These are phyloP conservation scores for Lactarius akahatsu DNA, from an alignment of 768 basidiomycete species.

Conservation along the genomic window DNA sequence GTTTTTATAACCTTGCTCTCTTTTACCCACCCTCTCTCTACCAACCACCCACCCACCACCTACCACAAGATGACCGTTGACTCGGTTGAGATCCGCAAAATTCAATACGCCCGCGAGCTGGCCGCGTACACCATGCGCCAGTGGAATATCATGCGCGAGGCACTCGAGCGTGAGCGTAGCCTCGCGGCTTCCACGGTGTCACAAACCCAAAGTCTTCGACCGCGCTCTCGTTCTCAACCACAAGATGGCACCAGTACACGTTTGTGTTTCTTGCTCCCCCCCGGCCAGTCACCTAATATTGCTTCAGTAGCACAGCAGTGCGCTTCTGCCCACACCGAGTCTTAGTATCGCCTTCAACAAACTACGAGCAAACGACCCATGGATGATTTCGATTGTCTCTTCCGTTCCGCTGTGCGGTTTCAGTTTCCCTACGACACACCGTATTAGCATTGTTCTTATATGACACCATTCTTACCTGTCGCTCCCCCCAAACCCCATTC, in stretches of 20 bases:
- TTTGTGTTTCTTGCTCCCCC: too few relatives aligned
- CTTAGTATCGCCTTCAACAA: neutral
- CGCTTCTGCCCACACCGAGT: neutral
- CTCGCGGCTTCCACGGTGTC: neutral
- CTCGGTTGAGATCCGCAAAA: constrained; percentile 35
- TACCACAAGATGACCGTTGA: constrained; percentile 20
- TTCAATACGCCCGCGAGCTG: constrained; percentile 40
- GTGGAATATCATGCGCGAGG: constrained; percentile 37
- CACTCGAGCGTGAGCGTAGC: constrained; percentile 29
- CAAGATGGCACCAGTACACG: constrained; percentile 1
- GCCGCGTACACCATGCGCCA: constrained; percentile 43
- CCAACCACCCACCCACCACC: neutral
- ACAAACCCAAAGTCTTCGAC: neutral
- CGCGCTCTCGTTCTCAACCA: neutral
- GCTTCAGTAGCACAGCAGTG: neutral
- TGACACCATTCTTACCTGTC: neutral
- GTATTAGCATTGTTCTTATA: neutral
- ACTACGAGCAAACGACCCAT: neutral
- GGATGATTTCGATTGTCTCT: neutral
- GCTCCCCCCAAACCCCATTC: neutral
- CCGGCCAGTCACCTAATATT: neutral
- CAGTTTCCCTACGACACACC: neutral
- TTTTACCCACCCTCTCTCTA: neutral
- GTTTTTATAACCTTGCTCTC: neutral
- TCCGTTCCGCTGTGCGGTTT: neutral